Base-by-base conservation (phyloP, 164 flowering plant genomes). In the Tetracentron sinense region DNA sequence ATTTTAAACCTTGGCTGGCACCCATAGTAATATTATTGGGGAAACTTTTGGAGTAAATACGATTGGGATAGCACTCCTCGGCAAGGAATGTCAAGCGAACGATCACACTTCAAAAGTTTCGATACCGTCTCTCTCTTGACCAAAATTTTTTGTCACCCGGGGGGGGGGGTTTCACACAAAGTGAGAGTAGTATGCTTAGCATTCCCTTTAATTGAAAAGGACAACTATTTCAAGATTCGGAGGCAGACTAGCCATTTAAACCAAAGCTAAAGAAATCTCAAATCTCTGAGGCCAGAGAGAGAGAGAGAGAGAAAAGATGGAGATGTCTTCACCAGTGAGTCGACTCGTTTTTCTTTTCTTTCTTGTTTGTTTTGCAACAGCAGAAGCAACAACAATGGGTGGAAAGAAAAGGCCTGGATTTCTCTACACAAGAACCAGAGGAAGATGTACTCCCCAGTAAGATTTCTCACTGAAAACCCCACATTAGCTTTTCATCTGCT, bases 391-490 rank as follows among this genome's bases (percentile, higher is more conserved):
- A 33, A 38, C 44, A 38, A 38, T 8, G 14, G 44, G 44, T 38
- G 44, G 44, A 1, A 30, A 46, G 22, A 51, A 60, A 31, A 61
- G 74, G 52, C 85, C 88, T 51, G 96, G 89, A 4, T 90, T 87
- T 68, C 56, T 83, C 54, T 90, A 76, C 82, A 71, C 86, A 15
- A 82, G 90, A 72, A 61, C 35, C 85, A 77, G 84, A 77, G 91
- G 88, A 67, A 77, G 82, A 54, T 90, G 96, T 79, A 80, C 90
- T 25, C 83, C 93, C 11, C 87, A 85, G 94, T 87, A 77, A 77
- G 82, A 6, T 22, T 46, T 26, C 20, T 48, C 69, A 62, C 35
- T 64, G 56, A 59, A 54, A 62, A 56, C 61, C 46, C 56, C 16
- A 25, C 0, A 16, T 21, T 7, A 7, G 25, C 2, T 50, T 35